Evolutionary conservation across 2,329 filamentous ascomycete genomes (phyloP).

Genomic region (Colletotrichum sp.): DNA sequence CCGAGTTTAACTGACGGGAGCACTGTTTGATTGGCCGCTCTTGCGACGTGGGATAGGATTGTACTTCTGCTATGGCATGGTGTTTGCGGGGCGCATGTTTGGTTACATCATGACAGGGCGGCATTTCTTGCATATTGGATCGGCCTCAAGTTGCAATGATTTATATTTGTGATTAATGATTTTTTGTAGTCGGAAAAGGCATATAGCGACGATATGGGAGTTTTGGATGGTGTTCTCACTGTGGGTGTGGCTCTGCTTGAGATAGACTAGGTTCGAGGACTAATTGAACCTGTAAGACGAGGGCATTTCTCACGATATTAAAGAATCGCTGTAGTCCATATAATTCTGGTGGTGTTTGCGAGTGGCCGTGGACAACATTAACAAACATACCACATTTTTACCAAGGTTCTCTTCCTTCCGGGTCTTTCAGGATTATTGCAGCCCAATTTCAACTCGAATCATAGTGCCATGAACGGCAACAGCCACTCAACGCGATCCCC

Average conservation of each 20-base stretch:
- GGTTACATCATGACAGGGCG: neutral
- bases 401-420: accelerated
- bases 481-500: neutral
- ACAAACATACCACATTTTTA: accelerated
- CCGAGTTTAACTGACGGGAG: constrained; percentile 16
- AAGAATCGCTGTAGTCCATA: neutral
- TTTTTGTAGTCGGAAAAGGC: neutral
- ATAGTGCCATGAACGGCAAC: neutral
- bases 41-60: neutral
- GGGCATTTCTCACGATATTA: neutral
- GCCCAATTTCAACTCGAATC: neutral
- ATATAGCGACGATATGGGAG: neutral
- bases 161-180: neutral
- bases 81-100: neutral
- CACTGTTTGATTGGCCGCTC: neutral
- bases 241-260: accelerated
- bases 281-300: neutral
- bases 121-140: neutral
- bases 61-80: neutral
- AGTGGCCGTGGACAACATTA: too few relatives aligned
- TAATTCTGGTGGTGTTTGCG: neutral
- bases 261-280: neutral
- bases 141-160: neutral
- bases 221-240: neutral
- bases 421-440: neutral